Conservation (phyloP, 805 yeast species). For the Teunomyces barrocoloradensis region DNA sequence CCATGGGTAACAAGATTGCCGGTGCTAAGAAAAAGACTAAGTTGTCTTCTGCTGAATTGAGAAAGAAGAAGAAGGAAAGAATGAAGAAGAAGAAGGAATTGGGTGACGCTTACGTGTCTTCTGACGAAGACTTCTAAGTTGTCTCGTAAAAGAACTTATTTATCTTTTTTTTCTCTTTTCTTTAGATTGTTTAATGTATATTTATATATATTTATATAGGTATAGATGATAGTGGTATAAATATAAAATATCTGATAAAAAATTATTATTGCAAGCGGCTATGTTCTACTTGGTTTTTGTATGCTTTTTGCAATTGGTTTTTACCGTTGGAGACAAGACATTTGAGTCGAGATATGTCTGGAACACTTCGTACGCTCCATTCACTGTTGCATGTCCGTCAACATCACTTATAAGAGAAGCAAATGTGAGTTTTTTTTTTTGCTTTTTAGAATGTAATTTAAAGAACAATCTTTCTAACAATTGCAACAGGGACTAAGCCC, state of each 20-base stretch:
- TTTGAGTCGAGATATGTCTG: slow-evolving; percentile 1
- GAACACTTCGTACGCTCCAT: slow-evolving; percentile 25
- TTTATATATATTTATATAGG: slow-evolving; percentile 6
- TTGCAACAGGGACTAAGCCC: slow-evolving; percentile 11
- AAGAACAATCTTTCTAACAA: slow-evolving; percentile 10
- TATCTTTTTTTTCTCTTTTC: background rate
- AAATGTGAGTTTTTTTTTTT: slow-evolving; percentile 12
- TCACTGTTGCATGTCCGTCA: slow-evolving; percentile 22
- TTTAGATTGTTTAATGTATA: slow-evolving; percentile 3
- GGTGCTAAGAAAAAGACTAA: slow-evolving; percentile 94
- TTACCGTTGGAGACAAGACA: background rate
- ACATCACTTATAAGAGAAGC: slow-evolving; percentile 16
- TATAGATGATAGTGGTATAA: slow-evolving; percentile 5
- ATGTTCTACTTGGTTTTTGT: slow-evolving; percentile 4
- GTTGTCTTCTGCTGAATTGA: slow-evolving; percentile 97
- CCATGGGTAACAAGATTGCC: slow-evolving; percentile 99
- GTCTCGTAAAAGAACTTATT: background rate
- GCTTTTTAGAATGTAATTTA: background rate
- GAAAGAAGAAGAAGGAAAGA: slow-evolving; percentile 99
- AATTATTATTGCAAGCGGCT: background rate
- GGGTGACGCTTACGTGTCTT: slow-evolving; percentile 98
- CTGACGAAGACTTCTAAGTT: slow-evolving; percentile 69
- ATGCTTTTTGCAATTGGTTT: background rate
- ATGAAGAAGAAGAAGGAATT: slow-evolving; percentile 99
- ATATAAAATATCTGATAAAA: slow-evolving; percentile 1